Conservation (phyloP, 768 basidiomycete genomes). For the Macrolepiota albuminosa region DNA sequence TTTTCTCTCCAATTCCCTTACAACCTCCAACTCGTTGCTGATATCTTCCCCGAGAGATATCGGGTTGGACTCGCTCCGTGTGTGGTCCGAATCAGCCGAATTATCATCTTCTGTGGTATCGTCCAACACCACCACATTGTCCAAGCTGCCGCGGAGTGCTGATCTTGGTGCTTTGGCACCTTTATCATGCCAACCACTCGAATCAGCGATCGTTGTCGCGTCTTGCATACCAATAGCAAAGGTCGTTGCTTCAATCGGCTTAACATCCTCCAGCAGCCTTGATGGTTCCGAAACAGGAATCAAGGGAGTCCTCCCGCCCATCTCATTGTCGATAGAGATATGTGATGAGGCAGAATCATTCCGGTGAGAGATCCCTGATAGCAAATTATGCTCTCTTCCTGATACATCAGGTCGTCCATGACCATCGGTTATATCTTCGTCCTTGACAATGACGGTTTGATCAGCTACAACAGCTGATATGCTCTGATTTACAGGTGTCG, state of each 20-base stretch:
- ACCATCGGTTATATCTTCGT: not conserved
- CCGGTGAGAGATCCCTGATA: not conserved
- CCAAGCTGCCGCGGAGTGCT: not conserved
- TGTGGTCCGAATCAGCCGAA: not conserved
- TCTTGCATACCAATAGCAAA: not conserved
- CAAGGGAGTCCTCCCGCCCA: not conserved
- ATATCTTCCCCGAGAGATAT: constrained; percentile 1
- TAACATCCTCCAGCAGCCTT: not conserved
- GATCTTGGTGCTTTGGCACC: not conserved
- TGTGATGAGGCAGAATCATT: not conserved
- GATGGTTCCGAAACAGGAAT: not conserved
- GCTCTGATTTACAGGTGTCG: not conserved
- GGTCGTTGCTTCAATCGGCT: not conserved
- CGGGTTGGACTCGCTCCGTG: not conserved
- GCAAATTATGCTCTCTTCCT: not conserved
- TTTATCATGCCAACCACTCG: not conserved
- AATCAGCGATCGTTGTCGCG: not conserved
- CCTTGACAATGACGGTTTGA: not conserved
- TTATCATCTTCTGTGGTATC: not conserved
- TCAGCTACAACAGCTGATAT: not conserved
- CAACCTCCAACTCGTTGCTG: not conserved
- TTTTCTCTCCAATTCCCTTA: not conserved
- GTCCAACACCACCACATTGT: not conserved
- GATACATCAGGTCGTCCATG: not conserved
- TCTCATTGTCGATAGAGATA: not conserved